These are phyloP conservation scores for Neckera pumila DNA, from an alignment of 225 moss, liverwort and hornwort species.

Conservation along the genomic window DNA sequence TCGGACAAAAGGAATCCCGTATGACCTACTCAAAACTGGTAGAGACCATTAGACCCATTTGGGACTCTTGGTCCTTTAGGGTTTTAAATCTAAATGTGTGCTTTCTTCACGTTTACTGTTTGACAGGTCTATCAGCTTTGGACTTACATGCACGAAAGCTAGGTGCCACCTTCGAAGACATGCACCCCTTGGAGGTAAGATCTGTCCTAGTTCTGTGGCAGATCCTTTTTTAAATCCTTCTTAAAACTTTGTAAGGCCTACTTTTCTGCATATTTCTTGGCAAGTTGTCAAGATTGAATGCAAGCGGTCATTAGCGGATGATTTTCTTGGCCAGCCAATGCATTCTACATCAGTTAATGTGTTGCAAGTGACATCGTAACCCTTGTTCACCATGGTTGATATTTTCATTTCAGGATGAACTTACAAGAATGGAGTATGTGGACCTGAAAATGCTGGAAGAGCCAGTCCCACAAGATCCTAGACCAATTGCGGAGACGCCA, in stretches of 20 bases:
- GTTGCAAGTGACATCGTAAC: background rate
- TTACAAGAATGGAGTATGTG: conserved; percentile 58
- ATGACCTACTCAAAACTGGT: background rate
- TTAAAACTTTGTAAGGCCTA: background rate
- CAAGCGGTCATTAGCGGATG: background rate
- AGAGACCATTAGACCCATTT: background rate
- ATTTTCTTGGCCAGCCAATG: background rate
- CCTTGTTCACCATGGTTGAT: background rate
- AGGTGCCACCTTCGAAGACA: conserved; percentile 30
- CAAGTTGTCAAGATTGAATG: background rate
- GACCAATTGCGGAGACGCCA: conserved; percentile 54
- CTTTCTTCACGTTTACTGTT: background rate
- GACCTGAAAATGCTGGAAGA: conserved; percentile 41
- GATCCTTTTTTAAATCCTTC: background rate
- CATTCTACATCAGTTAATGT: background rate
- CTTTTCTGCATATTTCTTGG: background rate
- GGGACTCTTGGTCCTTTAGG: background rate
- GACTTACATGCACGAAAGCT: conserved; percentile 51
- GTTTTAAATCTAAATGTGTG: background rate
- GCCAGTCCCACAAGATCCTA: conserved; percentile 34
- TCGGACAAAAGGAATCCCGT: background rate
- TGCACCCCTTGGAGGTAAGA: conserved; percentile 75
- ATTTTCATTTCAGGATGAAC: conserved; percentile 43
- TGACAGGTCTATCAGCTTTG: conserved; percentile 36
- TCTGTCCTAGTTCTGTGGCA: background rate